phyloP scores from a whole-genome alignment of 176 grass and related monocot genomes.

The Oryza glumipatula region DNA sequence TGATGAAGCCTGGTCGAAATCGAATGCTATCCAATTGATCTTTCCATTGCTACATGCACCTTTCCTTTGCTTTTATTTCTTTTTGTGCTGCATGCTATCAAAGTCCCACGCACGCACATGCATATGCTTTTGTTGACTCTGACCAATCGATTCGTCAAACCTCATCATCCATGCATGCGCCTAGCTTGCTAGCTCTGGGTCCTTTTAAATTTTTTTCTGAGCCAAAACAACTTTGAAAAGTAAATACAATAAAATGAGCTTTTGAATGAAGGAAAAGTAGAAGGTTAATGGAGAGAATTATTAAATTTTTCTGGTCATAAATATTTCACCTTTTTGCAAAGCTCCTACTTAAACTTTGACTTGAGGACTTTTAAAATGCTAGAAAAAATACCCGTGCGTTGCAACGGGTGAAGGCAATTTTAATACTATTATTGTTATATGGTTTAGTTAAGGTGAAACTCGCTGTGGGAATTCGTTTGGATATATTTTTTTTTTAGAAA shows the following conservation, averaged over 20 bases:
- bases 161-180: slow-evolving; percentile 1
- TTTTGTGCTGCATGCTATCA: neutral
- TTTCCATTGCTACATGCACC: neutral
- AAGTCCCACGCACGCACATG: slow-evolving; percentile 22
- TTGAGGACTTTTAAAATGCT: too few relatives aligned
- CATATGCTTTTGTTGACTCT: slow-evolving; percentile 29
- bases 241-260: neutral
- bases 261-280: neutral
- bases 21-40: neutral
- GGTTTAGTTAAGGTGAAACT: too few relatives aligned
- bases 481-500: too few relatives aligned
- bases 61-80: neutral
- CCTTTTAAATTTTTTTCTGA: neutral
- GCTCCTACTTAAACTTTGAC: too few relatives aligned
- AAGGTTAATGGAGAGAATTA: too few relatives aligned
- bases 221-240: neutral
- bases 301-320: too few relatives aligned
- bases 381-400: too few relatives aligned
- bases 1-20: neutral
- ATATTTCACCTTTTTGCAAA: too few relatives aligned
- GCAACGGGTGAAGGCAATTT: too few relatives aligned
- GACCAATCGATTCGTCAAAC: slow-evolving; percentile 28
- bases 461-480: too few relatives aligned
- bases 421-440: too few relatives aligned
- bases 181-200: neutral